phyloP scores from a whole-genome alignment of 345 rosid species.

The Ceriops zippeliana region DNA sequence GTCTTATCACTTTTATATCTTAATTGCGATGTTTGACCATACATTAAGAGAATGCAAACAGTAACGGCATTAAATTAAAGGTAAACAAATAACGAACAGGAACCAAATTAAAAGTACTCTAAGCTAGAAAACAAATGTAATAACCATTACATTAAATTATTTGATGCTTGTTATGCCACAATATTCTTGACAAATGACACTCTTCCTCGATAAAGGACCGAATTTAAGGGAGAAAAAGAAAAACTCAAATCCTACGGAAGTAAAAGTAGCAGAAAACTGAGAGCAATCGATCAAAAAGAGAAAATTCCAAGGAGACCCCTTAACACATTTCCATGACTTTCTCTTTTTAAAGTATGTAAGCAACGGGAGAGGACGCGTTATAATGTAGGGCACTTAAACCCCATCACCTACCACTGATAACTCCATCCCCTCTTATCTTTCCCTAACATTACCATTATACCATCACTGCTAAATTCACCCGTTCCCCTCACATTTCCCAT shows the following conservation, averaged over 20 bases:
- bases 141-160: too few species aligned
- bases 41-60: background rate
- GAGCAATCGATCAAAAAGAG: background rate
- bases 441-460: slow-evolving; percentile 15
- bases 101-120: too few species aligned
- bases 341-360: slow-evolving; percentile 5
- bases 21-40: slow-evolving; percentile 23
- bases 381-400: slow-evolving; percentile 25
- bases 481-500: slow-evolving; percentile 22
- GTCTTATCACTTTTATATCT: slow-evolving; percentile 9
- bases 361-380: background rate
- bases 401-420: slow-evolving; percentile 78
- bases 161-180: too few species aligned
- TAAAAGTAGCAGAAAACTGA: background rate
- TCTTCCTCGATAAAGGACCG: background rate
- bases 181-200: background rate
- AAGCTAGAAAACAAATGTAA: too few species aligned
- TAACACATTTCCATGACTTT: slow-evolving; percentile 15
- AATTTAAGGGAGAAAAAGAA: background rate
- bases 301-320: slow-evolving; percentile 7
- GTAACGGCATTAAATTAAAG: too few species aligned
- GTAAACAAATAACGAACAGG: too few species aligned
- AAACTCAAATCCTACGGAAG: background rate
- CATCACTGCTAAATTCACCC: background rate
- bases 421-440: slow-evolving; percentile 55